A percentile compares a stretch with the other conserved stretches of the same genome.
phyloP scores from a whole-genome alignment of 768 basidiomycete genomes.

The Tricholoma saponaceum region DNA sequence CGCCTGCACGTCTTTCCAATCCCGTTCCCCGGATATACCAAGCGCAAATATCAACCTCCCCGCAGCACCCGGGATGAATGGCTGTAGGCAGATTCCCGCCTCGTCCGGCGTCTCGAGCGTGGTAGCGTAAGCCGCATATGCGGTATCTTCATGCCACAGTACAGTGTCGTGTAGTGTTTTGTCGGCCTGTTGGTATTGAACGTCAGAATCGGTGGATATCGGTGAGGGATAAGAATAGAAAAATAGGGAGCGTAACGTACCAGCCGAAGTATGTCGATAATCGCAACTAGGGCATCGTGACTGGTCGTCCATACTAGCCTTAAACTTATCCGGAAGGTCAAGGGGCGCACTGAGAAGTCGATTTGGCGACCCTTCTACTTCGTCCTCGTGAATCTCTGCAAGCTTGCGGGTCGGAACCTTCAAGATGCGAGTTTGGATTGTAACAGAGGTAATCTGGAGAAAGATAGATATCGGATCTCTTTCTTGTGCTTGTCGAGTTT shows the following conservation, averaged over 20 bases:
- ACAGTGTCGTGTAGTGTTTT: conserved; percentile 50
- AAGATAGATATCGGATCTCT: conserved; percentile 58
- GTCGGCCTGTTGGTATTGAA: conserved; percentile 53
- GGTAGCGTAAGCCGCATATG: conserved; percentile 43
- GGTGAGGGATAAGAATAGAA: background rate
- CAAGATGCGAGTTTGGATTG: conserved; percentile 31
- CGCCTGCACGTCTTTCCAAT: no score
- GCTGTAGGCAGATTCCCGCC: no score
- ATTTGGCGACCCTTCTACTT: conserved; percentile 12
- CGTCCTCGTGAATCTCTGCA: conserved; percentile 12
- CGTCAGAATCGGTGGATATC: background rate
- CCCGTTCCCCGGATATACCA: no score
- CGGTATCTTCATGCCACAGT: conserved; percentile 56
- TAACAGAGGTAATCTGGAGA: conserved; percentile 56
- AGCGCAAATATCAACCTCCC: no score
- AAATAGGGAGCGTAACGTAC: conserved; percentile 23
- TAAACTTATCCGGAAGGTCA: conserved; percentile 27
- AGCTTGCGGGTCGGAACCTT: conserved; percentile 7
- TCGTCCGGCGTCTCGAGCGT: conserved; percentile 64
- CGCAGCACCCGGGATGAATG: no score
- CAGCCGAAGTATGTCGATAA: conserved; percentile 47
- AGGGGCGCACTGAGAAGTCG: conserved; percentile 18
- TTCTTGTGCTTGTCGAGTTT: conserved; percentile 54
- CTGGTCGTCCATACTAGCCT: conserved; percentile 31
- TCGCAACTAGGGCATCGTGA: conserved; percentile 45